phyloP scores from a whole-genome alignment of 768 basidiomycete species.

The Leucocoprinus sp. region DNA sequence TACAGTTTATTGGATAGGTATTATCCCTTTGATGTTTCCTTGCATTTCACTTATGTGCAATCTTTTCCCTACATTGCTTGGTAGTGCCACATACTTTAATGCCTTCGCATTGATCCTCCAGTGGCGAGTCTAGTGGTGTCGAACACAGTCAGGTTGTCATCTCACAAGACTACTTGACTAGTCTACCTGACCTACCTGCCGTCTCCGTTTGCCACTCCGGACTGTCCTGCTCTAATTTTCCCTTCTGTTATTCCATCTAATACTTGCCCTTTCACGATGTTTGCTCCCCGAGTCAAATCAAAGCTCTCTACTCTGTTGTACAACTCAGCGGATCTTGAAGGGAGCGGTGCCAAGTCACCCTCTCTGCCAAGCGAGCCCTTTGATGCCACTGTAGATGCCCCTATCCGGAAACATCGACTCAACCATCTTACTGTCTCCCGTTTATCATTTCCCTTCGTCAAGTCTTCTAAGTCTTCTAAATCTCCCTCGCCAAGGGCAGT shows the following conservation, averaged over 20 bases:
- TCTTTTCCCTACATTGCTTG: neutral
- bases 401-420: neutral
- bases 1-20: constrained; percentile 1
- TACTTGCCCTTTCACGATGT: neutral
- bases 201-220: neutral
- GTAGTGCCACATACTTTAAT: constrained; percentile 2
- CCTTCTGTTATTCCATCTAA: neutral
- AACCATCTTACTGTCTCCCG: constrained; percentile 5
- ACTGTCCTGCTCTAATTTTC: neutral
- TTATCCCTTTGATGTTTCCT: neutral
- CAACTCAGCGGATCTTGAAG: constrained; percentile 2
- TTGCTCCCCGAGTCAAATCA: constrained; percentile 3
- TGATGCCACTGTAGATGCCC: neutral
- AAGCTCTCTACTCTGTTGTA: constrained; percentile 5
- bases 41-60: neutral
- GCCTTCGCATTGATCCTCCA: neutral
- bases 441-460: constrained; percentile 8
- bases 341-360: neutral
- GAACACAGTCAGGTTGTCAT: neutral
- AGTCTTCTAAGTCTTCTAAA: constrained; percentile 6
- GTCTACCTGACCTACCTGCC: neutral
- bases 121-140: constrained; percentile 7
- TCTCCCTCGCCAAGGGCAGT: neutral
- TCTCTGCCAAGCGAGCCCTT: neutral
- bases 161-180: constrained; percentile 1